These are phyloP conservation scores for Cryptococcus sp. DNA, from an alignment of 1,284 basidiomycete genomes.

Conservation along the genomic window DNA sequence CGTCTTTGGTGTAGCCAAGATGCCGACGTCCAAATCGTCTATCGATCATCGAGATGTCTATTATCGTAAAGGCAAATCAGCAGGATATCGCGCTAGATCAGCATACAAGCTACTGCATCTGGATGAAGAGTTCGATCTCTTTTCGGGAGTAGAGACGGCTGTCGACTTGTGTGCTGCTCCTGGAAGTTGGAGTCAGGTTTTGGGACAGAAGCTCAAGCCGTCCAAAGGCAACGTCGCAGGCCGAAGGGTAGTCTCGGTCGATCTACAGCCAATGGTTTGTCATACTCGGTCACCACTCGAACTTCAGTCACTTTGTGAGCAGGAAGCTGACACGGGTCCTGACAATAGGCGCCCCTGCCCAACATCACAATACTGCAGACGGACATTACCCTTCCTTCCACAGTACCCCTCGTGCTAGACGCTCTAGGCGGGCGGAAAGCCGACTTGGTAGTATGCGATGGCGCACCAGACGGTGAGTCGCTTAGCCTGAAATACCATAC, in stretches of 20 bases:
- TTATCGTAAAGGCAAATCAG: conserved; percentile 55
- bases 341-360: conserved; percentile 57
- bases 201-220: conserved; percentile 49
- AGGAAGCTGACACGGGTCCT: not conserved
- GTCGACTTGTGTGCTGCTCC: conserved; percentile 63
- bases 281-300: conserved; percentile 10
- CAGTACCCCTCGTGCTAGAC: conserved; percentile 56
- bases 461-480: conserved; percentile 59
- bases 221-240: conserved; percentile 22
- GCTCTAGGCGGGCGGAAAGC: conserved; percentile 57
- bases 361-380: conserved; percentile 59
- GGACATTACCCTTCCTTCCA: conserved; percentile 60
- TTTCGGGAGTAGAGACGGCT: conserved; percentile 53
- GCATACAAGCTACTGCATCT: conserved; percentile 58
- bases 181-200: conserved; percentile 53
- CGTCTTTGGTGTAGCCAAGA: conserved; percentile 29
- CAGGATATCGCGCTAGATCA: conserved; percentile 60
- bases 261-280: conserved; percentile 62
- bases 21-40: conserved; percentile 48
- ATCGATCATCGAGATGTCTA: conserved; percentile 59
- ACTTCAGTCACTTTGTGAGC: not conserved
- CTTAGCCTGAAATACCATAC: not conserved
- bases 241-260: conserved; percentile 57
- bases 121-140: conserved; percentile 59
- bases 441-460: conserved; percentile 61